These are phyloP conservation scores for Ciborinia camelliae DNA, from an alignment of 2,329 filamentous ascomycete genomes.

Conservation along the genomic window DNA sequence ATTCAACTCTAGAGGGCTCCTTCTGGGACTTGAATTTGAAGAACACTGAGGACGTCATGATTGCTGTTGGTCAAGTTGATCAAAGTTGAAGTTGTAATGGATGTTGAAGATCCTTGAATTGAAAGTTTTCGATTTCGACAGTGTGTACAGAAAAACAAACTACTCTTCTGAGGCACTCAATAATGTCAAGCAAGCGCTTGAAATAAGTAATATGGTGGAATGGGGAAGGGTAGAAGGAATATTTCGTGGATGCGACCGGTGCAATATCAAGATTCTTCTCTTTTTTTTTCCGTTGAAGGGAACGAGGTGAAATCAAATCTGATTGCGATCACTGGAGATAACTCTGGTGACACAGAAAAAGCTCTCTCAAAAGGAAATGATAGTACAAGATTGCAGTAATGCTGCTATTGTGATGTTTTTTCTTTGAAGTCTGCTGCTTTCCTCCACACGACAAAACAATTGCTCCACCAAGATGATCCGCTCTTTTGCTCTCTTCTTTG, in stretches of 20 bases:
- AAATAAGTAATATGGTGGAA: slow-evolving; percentile 29
- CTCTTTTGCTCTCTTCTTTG: slow-evolving; percentile 15
- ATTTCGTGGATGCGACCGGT: slow-evolving; percentile 36
- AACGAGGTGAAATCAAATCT: slow-evolving; percentile 40
- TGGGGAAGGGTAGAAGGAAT: slow-evolving; percentile 27
- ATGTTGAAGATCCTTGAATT: slow-evolving; percentile 19
- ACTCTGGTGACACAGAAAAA: slow-evolving; percentile 35
- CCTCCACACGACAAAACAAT: slow-evolving; percentile 18
- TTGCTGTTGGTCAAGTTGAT: slow-evolving; percentile 25
- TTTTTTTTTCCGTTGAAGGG: slow-evolving; percentile 38
- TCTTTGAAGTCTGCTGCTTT: slow-evolving; percentile 27
- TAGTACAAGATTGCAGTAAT: slow-evolving; percentile 39
- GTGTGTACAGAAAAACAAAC: slow-evolving; percentile 23
- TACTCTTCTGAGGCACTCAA: slow-evolving; percentile 29
- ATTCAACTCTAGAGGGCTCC: slow-evolving; percentile 89
- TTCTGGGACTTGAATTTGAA: slow-evolving; percentile 99
- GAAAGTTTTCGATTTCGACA: slow-evolving; percentile 19
- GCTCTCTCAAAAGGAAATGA: slow-evolving; percentile 35
- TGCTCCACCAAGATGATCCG: slow-evolving; percentile 17
- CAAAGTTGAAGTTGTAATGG: slow-evolving; percentile 20
- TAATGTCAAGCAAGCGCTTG: slow-evolving; percentile 28
- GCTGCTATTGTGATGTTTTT: slow-evolving; percentile 33
- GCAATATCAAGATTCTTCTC: slow-evolving; percentile 38
- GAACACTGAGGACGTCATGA: slow-evolving; percentile 73
- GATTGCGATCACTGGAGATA: slow-evolving; percentile 39